Evolutionary conservation across 352 stramenopile genomes (phyloP), one percentile per base, ranked within the genome.

Genomic region (Phytophthora syringae): DNA sequence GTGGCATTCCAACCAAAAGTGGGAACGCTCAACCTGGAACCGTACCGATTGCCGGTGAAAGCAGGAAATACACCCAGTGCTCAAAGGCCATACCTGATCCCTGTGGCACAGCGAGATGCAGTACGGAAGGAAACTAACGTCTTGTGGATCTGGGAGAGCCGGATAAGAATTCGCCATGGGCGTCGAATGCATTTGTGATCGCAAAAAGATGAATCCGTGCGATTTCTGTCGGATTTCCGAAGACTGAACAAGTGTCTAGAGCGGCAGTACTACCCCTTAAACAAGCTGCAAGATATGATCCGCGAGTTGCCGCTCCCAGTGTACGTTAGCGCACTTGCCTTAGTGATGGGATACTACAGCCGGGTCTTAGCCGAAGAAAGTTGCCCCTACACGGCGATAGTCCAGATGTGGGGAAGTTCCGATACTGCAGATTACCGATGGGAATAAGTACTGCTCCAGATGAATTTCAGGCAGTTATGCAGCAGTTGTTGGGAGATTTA

Each of bases 401-500:
- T 49, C 1, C 9, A 55, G 7, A 43, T 32, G 9, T 64, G 36
- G 34, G 45, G 20, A 57, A 64, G 21, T 64, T 52, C 22, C 55
- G 37, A 1, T 64, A 64, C 7, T 42, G 47, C 13, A 7, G 57
- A 32, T 5, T 64, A 5, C 47, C 45, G 0, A 64, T 64, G 57
- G 57, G 37, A 21, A 47, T 64, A 1, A 52, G 47, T 10, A 64
- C 25, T 4, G 37, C 57, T n/a, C 45, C 45, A 1, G 56, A 64
- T 51, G 57, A 64, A 21, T 64, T 58, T 30, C 57, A 64, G 3
- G 47, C 57, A 1, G 20, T 56, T 1, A 64, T 64, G 56, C 22
- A 47, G 2, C 7, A 52, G 16, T 6, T 64, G 36, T 18, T 56
- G 1, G 55, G 45, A 15, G 55, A 64, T 34, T 2, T 56, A 5